Base-by-base conservation (phyloP, 148 eudicot species). In the Rhododendron mucronatum region DNA sequence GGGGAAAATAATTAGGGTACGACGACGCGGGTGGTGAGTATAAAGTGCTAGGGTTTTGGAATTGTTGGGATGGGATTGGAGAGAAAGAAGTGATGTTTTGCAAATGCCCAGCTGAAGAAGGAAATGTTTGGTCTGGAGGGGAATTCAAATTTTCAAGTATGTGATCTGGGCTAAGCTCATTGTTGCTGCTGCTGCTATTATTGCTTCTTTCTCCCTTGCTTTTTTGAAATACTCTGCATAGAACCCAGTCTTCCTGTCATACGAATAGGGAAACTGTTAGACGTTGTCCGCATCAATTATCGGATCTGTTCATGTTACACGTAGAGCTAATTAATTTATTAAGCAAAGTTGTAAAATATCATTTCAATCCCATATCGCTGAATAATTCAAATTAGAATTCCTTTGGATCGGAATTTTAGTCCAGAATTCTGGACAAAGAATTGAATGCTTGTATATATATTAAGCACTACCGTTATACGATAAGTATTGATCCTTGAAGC, bases 241-340 rank as follows among this genome's bases (percentile, higher is more conserved):
- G 73, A 51, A 90, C 91, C 91, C 90, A 90, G 82, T 90, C 91
- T 79, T 90, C 91, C 91, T 90, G 91, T 78, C 81, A 59, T 9
- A 23, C 14, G 2, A 78, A 30, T 5, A 76, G 1, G 10, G 18
- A 51, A 73, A 30, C 0, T 83, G 82, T 86, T 76, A 83, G 85
- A 51, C 1, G 2, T n/a, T 20, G 45, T 39, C 20, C 57, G 14
- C 18, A 15, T 53, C 53, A 2, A 50, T 50, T 9, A 50, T 50
- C 14, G 14, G 14, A 50, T 50, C 53, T 14, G 14, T 9, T 50
- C 14, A 12, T 50, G 53, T 50, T 50, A 41, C 45, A 41, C 1
- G 53, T 50, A 50, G 14, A 50, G 14, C 45, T 50, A 48, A 48
- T 48, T 48, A 48, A 48, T 8, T 48, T 9, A 1, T 9, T 9